Evolutionary conservation across 1,284 basidiomycete genomes (phyloP), one percentile per base, ranked within the genome.

Genomic region (Cutaneotrichosporon sp.): DNA sequence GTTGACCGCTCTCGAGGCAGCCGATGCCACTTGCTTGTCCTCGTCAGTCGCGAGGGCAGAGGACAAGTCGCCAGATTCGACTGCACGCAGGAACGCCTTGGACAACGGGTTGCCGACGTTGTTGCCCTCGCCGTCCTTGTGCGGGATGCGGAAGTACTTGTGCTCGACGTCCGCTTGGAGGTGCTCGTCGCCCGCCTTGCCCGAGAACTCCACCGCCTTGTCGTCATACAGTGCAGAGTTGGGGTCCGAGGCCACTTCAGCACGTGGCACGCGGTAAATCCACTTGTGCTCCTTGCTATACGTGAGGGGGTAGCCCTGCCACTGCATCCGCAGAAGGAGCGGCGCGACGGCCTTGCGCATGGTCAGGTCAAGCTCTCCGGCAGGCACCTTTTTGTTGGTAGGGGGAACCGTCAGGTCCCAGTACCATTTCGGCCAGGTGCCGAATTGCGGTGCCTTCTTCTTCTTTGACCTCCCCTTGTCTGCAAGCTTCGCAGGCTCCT

Each of bases 41-140:
- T 54, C 58, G 20, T 71, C 56, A 47, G 72, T 56, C 52, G 73
- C 62, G 42, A 75, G 60, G 19, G 67, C 65, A 49, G 74, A 62
- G 46, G 84, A 85, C 51, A 96, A 73, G 9, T 85, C 87, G 9
- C 90, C 89, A 60, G 90, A 86, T 69, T 90, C 86, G 39, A 91
- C 86, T 60, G 84, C 88, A 65, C 88, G 86, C 71, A 96, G 80
- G 74, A 97, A 98, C 5, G 82, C 82, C 76, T 97, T 97, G 45
- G 84, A 82, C 11, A 98, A 82, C 0, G 94, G 93, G 60, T 81
- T 92, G 1, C 92, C 94, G 14, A 98, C 93, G 65, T 97, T 97
- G 39, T 90, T 88, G 34, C 82, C 82, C 57, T 96, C 94, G 3
- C 96, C 94, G 61, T 93, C 90, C 66, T 92, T 91, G 76, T 98